phyloP scores from a whole-genome alignment of 805 yeast genomes.

The Wickerhamomyces bisporus region DNA sequence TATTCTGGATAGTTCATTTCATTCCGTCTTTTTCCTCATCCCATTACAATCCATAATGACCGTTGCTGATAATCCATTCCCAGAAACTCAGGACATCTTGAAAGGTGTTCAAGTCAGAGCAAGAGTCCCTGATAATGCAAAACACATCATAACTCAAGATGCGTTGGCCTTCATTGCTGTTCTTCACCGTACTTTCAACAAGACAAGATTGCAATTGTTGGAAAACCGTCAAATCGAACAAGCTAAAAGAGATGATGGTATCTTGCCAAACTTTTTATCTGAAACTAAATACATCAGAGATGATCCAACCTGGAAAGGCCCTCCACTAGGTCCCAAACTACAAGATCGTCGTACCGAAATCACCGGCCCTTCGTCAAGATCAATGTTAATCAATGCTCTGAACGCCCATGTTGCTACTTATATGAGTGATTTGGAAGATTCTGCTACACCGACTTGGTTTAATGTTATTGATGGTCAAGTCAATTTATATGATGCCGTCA shows the following conservation, averaged over 20 bases:
- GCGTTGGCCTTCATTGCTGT: constrained; percentile 68
- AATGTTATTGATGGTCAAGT: constrained; percentile 79
- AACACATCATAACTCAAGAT: constrained; percentile 34
- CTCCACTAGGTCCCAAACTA: constrained; percentile 65
- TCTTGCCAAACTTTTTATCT: constrained; percentile 55
- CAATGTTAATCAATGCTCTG: constrained; percentile 78
- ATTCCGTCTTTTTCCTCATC: background rate
- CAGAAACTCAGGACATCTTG: constrained; percentile 25
- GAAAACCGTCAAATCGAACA: constrained; percentile 60
- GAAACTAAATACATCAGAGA: constrained; percentile 68
- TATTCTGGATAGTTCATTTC: background rate
- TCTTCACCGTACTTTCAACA: constrained; percentile 68
- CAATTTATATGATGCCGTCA: constrained; percentile 68
- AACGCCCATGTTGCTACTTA: constrained; percentile 76
- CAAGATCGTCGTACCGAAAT: constrained; percentile 74
- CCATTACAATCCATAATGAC: constrained; percentile 8
- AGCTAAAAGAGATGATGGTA: constrained; percentile 55
- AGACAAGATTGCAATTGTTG: constrained; percentile 51
- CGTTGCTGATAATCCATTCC: constrained; percentile 22
- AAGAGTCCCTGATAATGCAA: constrained; percentile 32
- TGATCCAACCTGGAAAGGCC: constrained; percentile 73
- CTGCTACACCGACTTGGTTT: constrained; percentile 79
- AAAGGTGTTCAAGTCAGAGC: constrained; percentile 34
- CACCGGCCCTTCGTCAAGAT: constrained; percentile 82
- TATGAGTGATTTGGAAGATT: constrained; percentile 85